Evolutionary conservation across 2,329 filamentous ascomycete species (phyloP).

Genomic region (Aspergillus quadrilineatus): DNA sequence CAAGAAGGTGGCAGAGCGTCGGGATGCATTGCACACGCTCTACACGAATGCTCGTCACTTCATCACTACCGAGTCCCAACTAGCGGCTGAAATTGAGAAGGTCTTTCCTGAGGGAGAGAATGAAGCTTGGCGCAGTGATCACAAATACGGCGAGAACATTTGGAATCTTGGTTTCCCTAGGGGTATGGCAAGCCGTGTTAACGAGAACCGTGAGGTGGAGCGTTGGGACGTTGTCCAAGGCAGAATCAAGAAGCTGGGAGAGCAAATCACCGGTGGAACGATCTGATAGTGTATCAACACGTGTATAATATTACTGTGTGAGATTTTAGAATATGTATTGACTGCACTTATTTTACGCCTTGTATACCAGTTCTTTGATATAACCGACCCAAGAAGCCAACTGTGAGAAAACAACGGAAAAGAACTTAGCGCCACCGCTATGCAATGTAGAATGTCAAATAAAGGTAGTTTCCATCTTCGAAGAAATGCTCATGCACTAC

Average conservation of each 20-base stretch:
- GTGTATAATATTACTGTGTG: constrained; percentile 25
- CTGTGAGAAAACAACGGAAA: background rate
- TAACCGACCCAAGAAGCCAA: background rate
- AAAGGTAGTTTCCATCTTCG: background rate
- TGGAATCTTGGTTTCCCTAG: constrained; percentile 53
- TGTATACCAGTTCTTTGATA: constrained; percentile 17
- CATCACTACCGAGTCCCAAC: constrained; percentile 77
- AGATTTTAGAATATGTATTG: constrained; percentile 9
- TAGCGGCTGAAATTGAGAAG: constrained; percentile 70
- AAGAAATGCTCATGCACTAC: background rate
- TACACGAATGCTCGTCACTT: constrained; percentile 88
- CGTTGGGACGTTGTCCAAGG: constrained; percentile 51
- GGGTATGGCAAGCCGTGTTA: constrained; percentile 34
- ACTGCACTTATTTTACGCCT: constrained; percentile 11
- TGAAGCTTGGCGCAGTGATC: constrained; percentile 44
- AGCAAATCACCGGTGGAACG: constrained; percentile 68
- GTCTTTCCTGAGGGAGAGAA: constrained; percentile 67
- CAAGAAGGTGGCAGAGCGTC: constrained; percentile 59
- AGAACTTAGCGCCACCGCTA: constrained; percentile 17
- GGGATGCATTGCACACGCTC: constrained; percentile 75
- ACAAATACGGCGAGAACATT: constrained; percentile 46
- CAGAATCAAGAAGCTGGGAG: constrained; percentile 63
- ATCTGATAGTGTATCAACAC: constrained; percentile 35
- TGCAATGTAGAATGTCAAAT: constrained; percentile 4
- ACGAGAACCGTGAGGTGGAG: constrained; percentile 30